Percentiles rank a stretch among this genome's conserved stretches.
Evolutionary conservation across 805 yeast genomes (phyloP).

Genomic region (Yueomyces sp.): DNA sequence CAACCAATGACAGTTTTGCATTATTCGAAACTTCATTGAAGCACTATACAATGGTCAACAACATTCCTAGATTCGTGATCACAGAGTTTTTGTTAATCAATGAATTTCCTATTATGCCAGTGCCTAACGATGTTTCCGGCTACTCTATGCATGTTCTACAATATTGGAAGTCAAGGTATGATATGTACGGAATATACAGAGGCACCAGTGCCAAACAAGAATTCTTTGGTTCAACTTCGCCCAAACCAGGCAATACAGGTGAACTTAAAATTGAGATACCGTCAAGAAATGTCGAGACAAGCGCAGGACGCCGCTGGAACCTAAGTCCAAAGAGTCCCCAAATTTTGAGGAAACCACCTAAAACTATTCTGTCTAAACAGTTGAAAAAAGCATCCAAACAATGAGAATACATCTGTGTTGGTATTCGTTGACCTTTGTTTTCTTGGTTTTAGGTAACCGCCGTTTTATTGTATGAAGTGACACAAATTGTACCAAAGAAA

Average conservation of each 20-base stretch:
- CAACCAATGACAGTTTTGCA: constrained; percentile 3
- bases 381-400: background rate
- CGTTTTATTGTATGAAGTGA: too few species aligned
- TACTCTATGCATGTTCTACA: constrained; percentile 33
- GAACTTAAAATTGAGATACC: too few species aligned
- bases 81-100: constrained; percentile 47
- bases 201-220: too few species aligned
- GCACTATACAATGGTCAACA: constrained; percentile 23
- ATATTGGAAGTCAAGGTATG: constrained; percentile 40
- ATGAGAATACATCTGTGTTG: too few species aligned
- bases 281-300: too few species aligned
- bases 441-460: too few species aligned
- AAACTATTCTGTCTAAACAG: background rate
- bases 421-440: too few species aligned
- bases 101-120: constrained; percentile 35
- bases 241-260: too few species aligned
- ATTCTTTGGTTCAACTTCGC: too few species aligned
- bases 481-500: too few species aligned
- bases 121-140: constrained; percentile 18
- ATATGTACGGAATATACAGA: constrained; percentile 6
- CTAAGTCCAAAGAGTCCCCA: background rate
- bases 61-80: constrained; percentile 30
- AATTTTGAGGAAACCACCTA: background rate
- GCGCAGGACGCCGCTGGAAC: constrained; percentile 1
- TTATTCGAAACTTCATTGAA: constrained; percentile 42